These are phyloP conservation scores for Hawksworthiomyces lignivorus DNA, from an alignment of 2,329 filamentous ascomycete genomes.

Conservation along the genomic window DNA sequence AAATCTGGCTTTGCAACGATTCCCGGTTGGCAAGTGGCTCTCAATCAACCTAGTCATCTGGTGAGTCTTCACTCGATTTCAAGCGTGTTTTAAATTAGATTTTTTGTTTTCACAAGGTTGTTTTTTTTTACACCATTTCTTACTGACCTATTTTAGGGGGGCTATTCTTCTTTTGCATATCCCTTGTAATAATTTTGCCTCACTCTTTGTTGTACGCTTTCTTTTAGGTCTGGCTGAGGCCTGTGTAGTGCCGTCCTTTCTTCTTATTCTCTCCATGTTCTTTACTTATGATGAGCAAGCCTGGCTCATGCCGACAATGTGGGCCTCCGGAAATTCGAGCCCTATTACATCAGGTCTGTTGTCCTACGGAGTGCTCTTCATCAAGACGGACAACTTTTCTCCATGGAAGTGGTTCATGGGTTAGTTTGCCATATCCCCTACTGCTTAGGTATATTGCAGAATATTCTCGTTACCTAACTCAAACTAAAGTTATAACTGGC, in stretches of 20 bases:
- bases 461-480: too few species aligned
- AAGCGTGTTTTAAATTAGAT: too few species aligned
- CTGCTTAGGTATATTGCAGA: too few species aligned
- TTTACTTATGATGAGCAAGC: conserved; percentile 28
- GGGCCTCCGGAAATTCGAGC: conserved; percentile 51
- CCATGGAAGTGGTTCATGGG: conserved; percentile 21
- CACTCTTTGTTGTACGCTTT: conserved; percentile 19
- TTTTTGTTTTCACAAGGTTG: too few species aligned
- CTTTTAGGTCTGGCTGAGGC: conserved; percentile 23
- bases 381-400: conserved; percentile 11
- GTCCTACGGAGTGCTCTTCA: conserved; percentile 30
- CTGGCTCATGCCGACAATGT: conserved; percentile 48
- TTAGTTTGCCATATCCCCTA: too few species aligned
- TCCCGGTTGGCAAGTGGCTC: conserved; percentile 14
- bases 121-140: too few species aligned
- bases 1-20: conserved; percentile 26
- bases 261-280: conserved; percentile 25
- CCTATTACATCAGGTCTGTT: conserved; percentile 32
- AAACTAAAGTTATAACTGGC: conserved; percentile 25
- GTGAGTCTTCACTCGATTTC: too few species aligned
- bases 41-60: conserved; percentile 12
- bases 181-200: conserved; percentile 10
- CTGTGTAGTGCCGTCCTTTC: conserved; percentile 20
- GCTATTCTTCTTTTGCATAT: conserved; percentile 10
- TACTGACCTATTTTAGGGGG: too few species aligned